Evolutionary conservation across 208 protist genomes (phyloP).

Genomic region (Crithidia sp.): DNA sequence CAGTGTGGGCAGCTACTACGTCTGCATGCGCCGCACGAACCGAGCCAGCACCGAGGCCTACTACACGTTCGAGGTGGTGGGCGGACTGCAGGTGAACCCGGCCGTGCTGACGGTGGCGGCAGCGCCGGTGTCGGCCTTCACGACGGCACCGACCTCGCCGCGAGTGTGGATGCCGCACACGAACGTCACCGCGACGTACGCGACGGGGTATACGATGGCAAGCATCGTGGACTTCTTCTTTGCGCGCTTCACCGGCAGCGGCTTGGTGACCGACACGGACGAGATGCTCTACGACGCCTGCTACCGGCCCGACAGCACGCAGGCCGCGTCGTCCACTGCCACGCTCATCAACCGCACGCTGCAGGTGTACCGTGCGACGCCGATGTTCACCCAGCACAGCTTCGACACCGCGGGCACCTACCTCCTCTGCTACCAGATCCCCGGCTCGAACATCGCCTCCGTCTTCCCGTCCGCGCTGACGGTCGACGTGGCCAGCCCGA

Average conservation of each 20-base stretch:
- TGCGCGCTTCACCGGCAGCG: slow-evolving; percentile 48
- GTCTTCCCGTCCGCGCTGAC: slow-evolving; percentile 56
- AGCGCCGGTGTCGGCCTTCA: slow-evolving; percentile 62
- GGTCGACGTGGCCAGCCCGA: slow-evolving; percentile 71
- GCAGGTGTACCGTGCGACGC: slow-evolving; percentile 48
- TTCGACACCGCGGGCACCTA: slow-evolving; percentile 62
- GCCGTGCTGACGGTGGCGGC: slow-evolving; percentile 46
- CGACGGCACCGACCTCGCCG: slow-evolving; percentile 52
- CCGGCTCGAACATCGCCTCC: slow-evolving; percentile 58
- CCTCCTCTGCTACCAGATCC: slow-evolving; percentile 81
- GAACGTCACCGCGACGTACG: slow-evolving; percentile 44
- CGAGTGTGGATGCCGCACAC: slow-evolving; percentile 71
- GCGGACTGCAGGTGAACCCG: slow-evolving; percentile 42
- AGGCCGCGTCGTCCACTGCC: slow-evolving; percentile 39
- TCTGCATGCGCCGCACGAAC: slow-evolving; percentile 76
- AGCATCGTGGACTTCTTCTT: slow-evolving; percentile 75
- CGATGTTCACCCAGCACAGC: slow-evolving; percentile 43
- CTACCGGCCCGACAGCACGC: slow-evolving; percentile 64
- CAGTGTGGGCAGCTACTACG: slow-evolving; percentile 56
- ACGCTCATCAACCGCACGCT: slow-evolving; percentile 73
- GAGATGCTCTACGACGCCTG: slow-evolving; percentile 69
- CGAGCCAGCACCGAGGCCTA: slow-evolving; percentile 66
- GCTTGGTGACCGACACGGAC: slow-evolving; percentile 27
- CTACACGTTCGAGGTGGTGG: slow-evolving; percentile 78
- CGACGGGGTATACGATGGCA: slow-evolving; percentile 12